Evolutionary conservation across 148 eudicot genomes (phyloP), one percentile per base, ranked within the genome.

Genomic region (Mesembryanthemum crystallinum): DNA sequence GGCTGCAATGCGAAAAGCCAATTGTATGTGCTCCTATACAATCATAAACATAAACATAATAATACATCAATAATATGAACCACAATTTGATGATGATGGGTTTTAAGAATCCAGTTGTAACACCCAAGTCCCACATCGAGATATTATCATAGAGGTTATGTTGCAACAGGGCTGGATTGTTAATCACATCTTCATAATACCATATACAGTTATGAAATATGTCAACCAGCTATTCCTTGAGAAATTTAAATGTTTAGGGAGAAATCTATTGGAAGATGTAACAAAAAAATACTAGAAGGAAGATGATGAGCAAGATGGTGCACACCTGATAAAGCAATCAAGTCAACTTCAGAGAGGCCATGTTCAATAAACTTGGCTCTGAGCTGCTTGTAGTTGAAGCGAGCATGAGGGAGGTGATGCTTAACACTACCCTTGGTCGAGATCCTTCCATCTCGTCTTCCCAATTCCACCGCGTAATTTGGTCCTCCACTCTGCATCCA

Each of bases 261-360:
- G 39, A 35, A 35, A 35, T 35, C 39, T 35, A 35, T 35, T 35
- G 39, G 6, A 35, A 2, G 39, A 35, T 35, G 4, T 35, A 35
- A 35, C 39, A 35, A 35, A 35, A 3, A 35, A 10, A 1, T 1
- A 47, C 52, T 47, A 9, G 13, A 47, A 9, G 13, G 25, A 25
- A 73, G 33, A 42, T 6, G 1, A 47, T 9, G 13, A 47, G 52
- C 52, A 23, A 21, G 28, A 37, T 8, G 1, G 15, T 2, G 9
- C 64, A 88, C 90, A 88, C 90, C 90, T 73, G 92, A 90, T 47
- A 88, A 80, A 52, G 97, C 92, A 71, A 92, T 82, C 77, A 92
- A 69, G 76, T 92, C 92, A 32, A 90, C 84, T 33, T 83, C 78
- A 69, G 73, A 69, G 33, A 92, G 94, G 51, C 89, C 91, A 80